Percentiles rank a stretch among this genome's conserved stretches.
phyloP scores from a whole-genome alignment of 495 filamentous ascomycete species.

The Chaetomium tenue region DNA sequence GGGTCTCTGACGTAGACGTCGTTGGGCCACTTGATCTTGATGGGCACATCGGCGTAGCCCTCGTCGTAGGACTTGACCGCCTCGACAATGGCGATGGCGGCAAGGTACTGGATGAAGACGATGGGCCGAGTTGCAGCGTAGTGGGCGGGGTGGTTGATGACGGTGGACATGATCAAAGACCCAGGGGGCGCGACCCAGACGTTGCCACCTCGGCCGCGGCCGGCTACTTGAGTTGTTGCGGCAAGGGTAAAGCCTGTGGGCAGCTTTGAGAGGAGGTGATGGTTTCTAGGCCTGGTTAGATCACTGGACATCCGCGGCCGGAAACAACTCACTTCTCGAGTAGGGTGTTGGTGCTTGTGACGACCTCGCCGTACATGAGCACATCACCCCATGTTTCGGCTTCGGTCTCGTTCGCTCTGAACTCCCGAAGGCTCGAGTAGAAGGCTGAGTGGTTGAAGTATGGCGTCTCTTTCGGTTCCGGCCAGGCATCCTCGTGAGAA shows the following conservation, averaged over 20 bases:
- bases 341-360: slow-evolving; percentile 94
- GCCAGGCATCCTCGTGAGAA: slow-evolving; percentile 66
- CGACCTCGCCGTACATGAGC: slow-evolving; percentile 84
- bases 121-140: slow-evolving; percentile 74
- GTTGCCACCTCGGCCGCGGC: slow-evolving; percentile 86
- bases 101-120: slow-evolving; percentile 91
- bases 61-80: slow-evolving; percentile 77
- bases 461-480: slow-evolving; percentile 73
- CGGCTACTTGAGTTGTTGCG: slow-evolving; percentile 88
- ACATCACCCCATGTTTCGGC: slow-evolving; percentile 69
- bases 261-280: slow-evolving; percentile 68
- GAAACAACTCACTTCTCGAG: slow-evolving; percentile 69
- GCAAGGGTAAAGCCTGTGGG: slow-evolving; percentile 83
- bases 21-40: slow-evolving; percentile 97
- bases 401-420: slow-evolving; percentile 53
- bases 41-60: slow-evolving; percentile 65
- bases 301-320: not conserved
- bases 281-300: slow-evolving; percentile 58
- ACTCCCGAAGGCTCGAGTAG: slow-evolving; percentile 68
- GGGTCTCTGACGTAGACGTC: slow-evolving; percentile 88
- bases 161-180: slow-evolving; percentile 78
- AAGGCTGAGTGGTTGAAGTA: slow-evolving; percentile 84
- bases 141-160: slow-evolving; percentile 74
- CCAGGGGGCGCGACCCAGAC: slow-evolving; percentile 94
- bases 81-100: slow-evolving; percentile 83